phyloP scores from a whole-genome alignment of 768 basidiomycete species.

The Tulasnella sp. region DNA sequence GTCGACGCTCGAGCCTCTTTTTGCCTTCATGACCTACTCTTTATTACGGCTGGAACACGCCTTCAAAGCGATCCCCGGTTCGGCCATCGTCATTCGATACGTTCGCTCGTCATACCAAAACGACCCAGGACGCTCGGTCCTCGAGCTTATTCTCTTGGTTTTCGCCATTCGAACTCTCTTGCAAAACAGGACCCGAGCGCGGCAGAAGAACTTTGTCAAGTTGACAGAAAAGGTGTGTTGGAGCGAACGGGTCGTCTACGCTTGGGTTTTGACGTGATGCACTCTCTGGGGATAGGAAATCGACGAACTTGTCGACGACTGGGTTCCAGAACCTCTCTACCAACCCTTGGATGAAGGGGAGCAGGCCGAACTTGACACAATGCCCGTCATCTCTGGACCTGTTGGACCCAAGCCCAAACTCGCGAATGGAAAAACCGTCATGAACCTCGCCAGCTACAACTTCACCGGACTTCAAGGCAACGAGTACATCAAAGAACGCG shows the following conservation, averaged over 20 bases:
- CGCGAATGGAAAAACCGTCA: slow-evolving; percentile 59
- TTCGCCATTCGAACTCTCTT: slow-evolving; percentile 88
- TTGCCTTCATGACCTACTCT: slow-evolving; percentile 57
- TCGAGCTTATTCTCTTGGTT: slow-evolving; percentile 79
- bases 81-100: slow-evolving; percentile 78
- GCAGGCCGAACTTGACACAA: slow-evolving; percentile 56
- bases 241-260: slow-evolving; percentile 2
- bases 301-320: slow-evolving; percentile 92
- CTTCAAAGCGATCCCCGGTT: slow-evolving; percentile 73
- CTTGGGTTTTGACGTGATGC: neutral
- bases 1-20: slow-evolving; percentile 44
- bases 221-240: slow-evolving; percentile 74
- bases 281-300: slow-evolving; percentile 58
- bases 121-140: slow-evolving; percentile 84
- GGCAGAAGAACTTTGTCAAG: slow-evolving; percentile 82
- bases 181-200: slow-evolving; percentile 77
- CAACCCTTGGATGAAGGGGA: slow-evolving; percentile 53
- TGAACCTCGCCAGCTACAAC: slow-evolving; percentile 86
- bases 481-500: slow-evolving; percentile 76
- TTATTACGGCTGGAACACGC: slow-evolving; percentile 52
- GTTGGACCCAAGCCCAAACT: slow-evolving; percentile 80
- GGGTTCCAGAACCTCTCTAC: slow-evolving; percentile 78
- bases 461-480: slow-evolving; percentile 86
- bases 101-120: slow-evolving; percentile 93
- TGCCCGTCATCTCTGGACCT: slow-evolving; percentile 72